Percentiles rank a stretch among this genome's conserved stretches.
Conservation (phyloP, 768 basidiomycete species). For the Tephrocybe rancida region DNA sequence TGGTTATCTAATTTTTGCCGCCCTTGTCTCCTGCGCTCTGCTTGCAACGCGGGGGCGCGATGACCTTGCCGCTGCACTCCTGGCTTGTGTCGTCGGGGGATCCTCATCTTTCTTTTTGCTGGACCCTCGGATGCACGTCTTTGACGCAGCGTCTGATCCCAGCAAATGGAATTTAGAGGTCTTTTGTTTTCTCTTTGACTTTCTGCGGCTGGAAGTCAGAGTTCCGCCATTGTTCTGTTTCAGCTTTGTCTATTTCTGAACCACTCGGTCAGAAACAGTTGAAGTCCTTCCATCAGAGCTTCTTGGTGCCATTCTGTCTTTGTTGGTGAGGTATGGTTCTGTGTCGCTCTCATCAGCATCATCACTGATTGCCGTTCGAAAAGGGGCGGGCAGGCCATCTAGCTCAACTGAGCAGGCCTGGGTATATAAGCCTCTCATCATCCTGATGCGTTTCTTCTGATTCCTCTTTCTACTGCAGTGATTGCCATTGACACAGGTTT, state of each 20-base stretch:
- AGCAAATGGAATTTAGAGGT: conserved; percentile 19
- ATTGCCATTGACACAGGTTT: not conserved
- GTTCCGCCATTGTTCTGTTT: too few relatives aligned
- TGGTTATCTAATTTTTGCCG: too few relatives aligned
- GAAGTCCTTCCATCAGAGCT: not conserved
- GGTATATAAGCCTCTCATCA: not conserved
- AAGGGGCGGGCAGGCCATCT: not conserved
- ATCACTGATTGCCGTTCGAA: not conserved
- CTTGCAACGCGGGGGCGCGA: conserved; percentile 59
- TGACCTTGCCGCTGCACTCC: too few relatives aligned
- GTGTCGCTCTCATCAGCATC: not conserved
- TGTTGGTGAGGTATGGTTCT: too few relatives aligned
- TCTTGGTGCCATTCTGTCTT: too few relatives aligned
- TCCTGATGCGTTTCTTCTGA: not conserved
- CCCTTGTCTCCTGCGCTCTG: conserved; percentile 56
- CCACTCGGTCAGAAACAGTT: not conserved
- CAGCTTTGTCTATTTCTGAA: not conserved
- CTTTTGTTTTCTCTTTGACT: not conserved
- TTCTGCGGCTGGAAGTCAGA: too few relatives aligned
- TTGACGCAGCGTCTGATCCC: conserved; percentile 2
- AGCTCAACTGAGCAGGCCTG: not conserved
- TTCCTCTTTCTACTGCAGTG: not conserved
- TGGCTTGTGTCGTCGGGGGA: too few relatives aligned
- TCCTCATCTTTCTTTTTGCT: conserved; percentile 32
- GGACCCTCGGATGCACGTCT: conserved; percentile 4